Conservation (phyloP, 805 yeast species). For the Maudiozyma barnettii region DNA sequence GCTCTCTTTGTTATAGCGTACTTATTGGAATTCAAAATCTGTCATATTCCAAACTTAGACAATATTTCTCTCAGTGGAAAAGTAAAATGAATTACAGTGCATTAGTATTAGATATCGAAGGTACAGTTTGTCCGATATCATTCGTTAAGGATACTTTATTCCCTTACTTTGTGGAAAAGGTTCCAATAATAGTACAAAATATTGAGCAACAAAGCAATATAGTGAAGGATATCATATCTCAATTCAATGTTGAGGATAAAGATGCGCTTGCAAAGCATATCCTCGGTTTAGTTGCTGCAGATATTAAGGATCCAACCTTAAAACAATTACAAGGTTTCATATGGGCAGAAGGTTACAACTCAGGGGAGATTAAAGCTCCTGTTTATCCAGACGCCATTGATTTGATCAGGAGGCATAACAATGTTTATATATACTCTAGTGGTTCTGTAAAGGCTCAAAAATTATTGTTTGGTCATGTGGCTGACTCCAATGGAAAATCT, state of each 20-base stretch:
- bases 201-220: constrained; percentile 13
- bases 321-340: constrained; percentile 76
- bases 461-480: constrained; percentile 58
- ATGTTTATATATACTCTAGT: constrained; percentile 71
- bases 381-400: constrained; percentile 62
- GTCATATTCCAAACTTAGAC: too few species aligned
- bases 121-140: constrained; percentile 85
- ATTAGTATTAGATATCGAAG: constrained; percentile 74
- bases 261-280: constrained; percentile 40
- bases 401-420: constrained; percentile 39
- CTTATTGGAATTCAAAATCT: too few species aligned
- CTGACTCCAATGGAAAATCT: constrained; percentile 26
- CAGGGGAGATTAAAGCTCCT: constrained; percentile 73
- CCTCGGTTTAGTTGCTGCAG: constrained; percentile 46
- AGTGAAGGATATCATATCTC: constrained; percentile 12
- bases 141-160: constrained; percentile 72
- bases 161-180: constrained; percentile 57
- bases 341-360: constrained; percentile 72
- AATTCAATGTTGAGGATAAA: constrained; percentile 25
- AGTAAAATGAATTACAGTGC: constrained; percentile 19
- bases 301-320: constrained; percentile 67
- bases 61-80: too few species aligned
- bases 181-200: constrained; percentile 34
- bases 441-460: constrained; percentile 87
- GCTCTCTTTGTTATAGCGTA: too few species aligned